Evolutionary conservation across 306 rosid species (phyloP).

Genomic region (Castanea mollissima): DNA sequence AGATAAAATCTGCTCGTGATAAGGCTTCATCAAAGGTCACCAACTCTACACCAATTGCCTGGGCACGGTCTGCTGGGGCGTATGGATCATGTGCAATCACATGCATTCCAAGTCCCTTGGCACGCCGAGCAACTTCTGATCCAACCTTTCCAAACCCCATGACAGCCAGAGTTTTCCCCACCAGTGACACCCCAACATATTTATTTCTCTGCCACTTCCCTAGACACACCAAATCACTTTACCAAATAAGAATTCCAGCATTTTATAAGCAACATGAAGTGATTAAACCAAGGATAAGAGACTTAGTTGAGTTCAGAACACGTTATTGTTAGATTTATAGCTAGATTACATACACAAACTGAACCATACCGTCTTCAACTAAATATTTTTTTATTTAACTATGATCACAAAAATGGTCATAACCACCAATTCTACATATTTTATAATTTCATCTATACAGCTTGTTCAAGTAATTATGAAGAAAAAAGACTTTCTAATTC

Average conservation of each 20-base stretch:
- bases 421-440: not conserved
- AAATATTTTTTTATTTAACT: not conserved
- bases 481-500: no score
- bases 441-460: not conserved
- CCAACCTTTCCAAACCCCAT: conserved; percentile 99
- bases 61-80: conserved; percentile 95
- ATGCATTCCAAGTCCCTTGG: conserved; percentile 99
- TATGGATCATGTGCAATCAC: conserved; percentile 97
- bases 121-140: conserved; percentile 95
- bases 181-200: conserved; percentile 94
- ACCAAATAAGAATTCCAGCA: no score
- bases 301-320: no score
- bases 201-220: conserved; percentile 94
- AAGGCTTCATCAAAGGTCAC: conserved; percentile 93
- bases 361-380: no score
- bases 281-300: no score
- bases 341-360: no score
- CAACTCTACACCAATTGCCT: conserved; percentile 94
- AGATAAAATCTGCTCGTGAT: conserved; percentile 83
- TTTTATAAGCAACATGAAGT: no score
- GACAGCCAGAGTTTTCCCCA: conserved; percentile 92
- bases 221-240: conserved; percentile 20
- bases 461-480: not conserved
- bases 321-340: no score
- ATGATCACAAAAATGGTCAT: not conserved